Conservation (phyloP, 371 early-diverging fungal species). For the Syncephalis plumigaleata region DNA sequence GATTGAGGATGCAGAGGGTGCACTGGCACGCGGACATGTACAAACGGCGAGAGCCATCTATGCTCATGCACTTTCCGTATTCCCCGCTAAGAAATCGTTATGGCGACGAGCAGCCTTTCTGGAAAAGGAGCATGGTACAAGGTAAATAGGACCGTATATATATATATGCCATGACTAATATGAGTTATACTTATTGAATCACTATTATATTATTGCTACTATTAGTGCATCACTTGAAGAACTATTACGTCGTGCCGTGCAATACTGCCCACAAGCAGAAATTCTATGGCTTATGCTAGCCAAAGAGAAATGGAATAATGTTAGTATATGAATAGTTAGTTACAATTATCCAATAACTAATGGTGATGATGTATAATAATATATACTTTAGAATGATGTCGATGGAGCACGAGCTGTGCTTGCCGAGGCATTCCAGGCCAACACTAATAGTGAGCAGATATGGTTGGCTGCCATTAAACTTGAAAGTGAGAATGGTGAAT, state of each 20-base stretch:
- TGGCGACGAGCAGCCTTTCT: constrained; percentile 82
- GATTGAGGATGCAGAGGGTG: constrained; percentile 81
- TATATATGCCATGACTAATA: no score
- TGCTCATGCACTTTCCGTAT: constrained; percentile 57
- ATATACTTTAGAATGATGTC: constrained; percentile 62
- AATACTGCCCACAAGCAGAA: constrained; percentile 83
- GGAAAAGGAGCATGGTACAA: constrained; percentile 74
- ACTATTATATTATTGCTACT: no score
- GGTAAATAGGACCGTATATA: not conserved
- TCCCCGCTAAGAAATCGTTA: constrained; percentile 60
- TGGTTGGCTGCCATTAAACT: constrained; percentile 93
- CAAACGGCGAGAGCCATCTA: constrained; percentile 82
- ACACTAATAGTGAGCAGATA: constrained; percentile 82
- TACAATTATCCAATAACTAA: no score
- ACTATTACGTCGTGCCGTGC: constrained; percentile 67
- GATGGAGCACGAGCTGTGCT: constrained; percentile 73
- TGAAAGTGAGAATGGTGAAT: constrained; percentile 74
- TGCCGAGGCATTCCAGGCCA: constrained; percentile 74
- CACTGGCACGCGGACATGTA: constrained; percentile 36
- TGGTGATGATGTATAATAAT: no score
- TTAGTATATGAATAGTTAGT: no score
- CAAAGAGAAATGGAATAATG: constrained; percentile 67
- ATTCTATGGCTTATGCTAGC: constrained; percentile 93
- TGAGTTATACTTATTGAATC: no score
- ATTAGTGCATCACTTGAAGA: constrained; percentile 53